Evolutionary conservation across 805 yeast genomes (phyloP).

Genomic region (Starmerella cellae): DNA sequence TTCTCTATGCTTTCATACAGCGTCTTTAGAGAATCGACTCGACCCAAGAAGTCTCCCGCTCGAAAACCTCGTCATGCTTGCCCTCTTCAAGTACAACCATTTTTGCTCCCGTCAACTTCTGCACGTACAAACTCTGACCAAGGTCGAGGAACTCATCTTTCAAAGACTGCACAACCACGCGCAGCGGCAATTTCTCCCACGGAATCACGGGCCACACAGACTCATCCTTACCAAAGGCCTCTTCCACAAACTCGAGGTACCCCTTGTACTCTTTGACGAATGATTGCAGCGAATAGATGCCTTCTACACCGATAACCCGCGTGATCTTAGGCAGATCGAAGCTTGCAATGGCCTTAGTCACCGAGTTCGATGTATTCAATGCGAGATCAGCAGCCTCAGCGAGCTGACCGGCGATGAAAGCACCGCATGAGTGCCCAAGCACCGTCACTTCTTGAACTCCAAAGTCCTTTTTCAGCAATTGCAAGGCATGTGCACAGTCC

Average conservation of each 20-base stretch:
- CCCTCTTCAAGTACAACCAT: conserved; percentile 8
- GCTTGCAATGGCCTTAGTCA: too few relatives aligned
- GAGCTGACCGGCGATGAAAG: conserved; percentile 45
- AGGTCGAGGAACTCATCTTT: conserved; percentile 52
- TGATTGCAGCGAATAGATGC: conserved; percentile 46
- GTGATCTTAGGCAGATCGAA: conserved; percentile 1
- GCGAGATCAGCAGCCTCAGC: neutral
- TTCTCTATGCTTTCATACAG: too few relatives aligned
- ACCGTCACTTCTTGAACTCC: conserved; percentile 27
- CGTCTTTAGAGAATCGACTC: too few relatives aligned
- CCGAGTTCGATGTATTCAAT: too few relatives aligned
- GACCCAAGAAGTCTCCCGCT: conserved; percentile 11
- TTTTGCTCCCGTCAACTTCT: conserved; percentile 2
- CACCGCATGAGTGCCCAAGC: conserved; percentile 76
- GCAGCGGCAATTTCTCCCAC: conserved; percentile 4
- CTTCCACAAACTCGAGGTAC: conserved; percentile 43
- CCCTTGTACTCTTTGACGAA: conserved; percentile 48
- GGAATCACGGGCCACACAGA: conserved; percentile 21
- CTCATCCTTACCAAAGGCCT: conserved; percentile 39
- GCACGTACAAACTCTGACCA: conserved; percentile 33
- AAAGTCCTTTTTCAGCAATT: conserved; percentile 18
- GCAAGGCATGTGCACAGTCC: conserved; percentile 41
- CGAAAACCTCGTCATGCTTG: conserved; percentile 57
- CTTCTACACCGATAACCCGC: conserved; percentile 37
- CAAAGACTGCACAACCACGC: conserved; percentile 36